Conservation (phyloP, 2,329 filamentous ascomycete species). For the Penicillium sp. region DNA sequence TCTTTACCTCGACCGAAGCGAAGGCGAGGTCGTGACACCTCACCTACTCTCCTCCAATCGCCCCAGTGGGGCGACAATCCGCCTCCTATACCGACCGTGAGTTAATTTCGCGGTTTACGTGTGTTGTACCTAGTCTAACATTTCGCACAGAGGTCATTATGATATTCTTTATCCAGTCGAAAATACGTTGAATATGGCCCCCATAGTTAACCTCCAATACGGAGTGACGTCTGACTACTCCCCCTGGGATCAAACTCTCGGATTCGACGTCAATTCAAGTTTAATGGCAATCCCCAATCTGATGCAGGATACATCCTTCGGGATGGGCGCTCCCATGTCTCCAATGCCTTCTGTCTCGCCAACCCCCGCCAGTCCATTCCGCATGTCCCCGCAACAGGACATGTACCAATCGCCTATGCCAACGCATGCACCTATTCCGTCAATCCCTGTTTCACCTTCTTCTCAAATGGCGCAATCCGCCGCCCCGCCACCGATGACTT, state of each 20-base stretch:
- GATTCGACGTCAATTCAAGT: slow-evolving; percentile 41
- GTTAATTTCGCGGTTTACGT: slow-evolving; percentile 24
- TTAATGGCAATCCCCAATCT: slow-evolving; percentile 43
- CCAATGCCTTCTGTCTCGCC: slow-evolving; percentile 30
- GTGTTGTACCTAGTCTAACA: slow-evolving; percentile 17
- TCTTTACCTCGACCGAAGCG: slow-evolving; percentile 83
- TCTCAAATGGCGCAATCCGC: slow-evolving; percentile 24
- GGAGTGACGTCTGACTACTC: slow-evolving; percentile 40
- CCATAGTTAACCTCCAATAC: slow-evolving; percentile 43
- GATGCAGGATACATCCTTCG: slow-evolving; percentile 38
- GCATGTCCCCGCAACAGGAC: slow-evolving; percentile 34
- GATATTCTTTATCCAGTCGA: slow-evolving; percentile 81
- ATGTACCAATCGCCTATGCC: slow-evolving; percentile 35
- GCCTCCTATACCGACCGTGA: slow-evolving; percentile 65
- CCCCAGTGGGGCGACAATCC: slow-evolving; percentile 60
- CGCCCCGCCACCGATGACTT: slow-evolving; percentile 34
- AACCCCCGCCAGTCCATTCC: slow-evolving; percentile 29
- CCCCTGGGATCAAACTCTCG: slow-evolving; percentile 38
- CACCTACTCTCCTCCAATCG: slow-evolving; percentile 39
- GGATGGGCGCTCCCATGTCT: slow-evolving; percentile 26
- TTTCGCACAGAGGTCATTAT: slow-evolving; percentile 69
- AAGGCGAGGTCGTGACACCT: slow-evolving; percentile 67
- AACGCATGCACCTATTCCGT: slow-evolving; percentile 21
- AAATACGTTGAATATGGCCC: slow-evolving; percentile 36
- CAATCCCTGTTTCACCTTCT: slow-evolving; percentile 30